Base-by-base conservation (phyloP, 345 rosid genomes). In the Salix dunnii region DNA sequence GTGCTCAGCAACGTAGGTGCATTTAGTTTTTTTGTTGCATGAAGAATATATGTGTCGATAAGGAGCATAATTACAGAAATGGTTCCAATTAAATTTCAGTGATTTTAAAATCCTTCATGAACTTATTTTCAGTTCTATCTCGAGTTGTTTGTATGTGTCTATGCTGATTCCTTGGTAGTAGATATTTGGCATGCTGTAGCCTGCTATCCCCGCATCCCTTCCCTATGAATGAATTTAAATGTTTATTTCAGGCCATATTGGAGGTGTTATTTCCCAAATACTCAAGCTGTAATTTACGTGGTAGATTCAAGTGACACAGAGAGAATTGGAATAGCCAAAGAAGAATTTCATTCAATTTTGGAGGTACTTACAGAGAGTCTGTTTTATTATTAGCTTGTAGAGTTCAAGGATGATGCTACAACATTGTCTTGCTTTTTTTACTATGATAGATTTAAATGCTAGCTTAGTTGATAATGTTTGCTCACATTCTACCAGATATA, bases 191-290 rank as follows among this genome's bases (percentile, higher is more conserved):
- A 38, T 38, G 25, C 53, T 25, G 2, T n/a, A 23, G 16, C n/a
- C 25, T 72, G 67, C n/a, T 60, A 36, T 1, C 17, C 35, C 68
- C 18, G 2, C 16, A 60, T 38, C n/a, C n/a, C 16, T 38, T 61
- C 67, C 68, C 42, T 73, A 7, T n/a, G 40, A 35, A 3, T 62
- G 18, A 25, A 27, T 62, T 20, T 71, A 13, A 51, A 17, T 51
- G 51, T 78, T 55, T 31, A 53, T 67, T 36, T 53, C 87, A 91
- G 96, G 89, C 96, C 96, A 51, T 91, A 91, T 68, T 91, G 96
- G 96, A 87, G 96, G 82, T 91, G 96, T 80, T 91, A 91, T 82
- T 91, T 91, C 71, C 96, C 96, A 43, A 91, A 91, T 75, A 89
- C 96, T 51, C 96, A 91, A 72, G 96, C 96, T 65, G 84, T 91